Base-by-base conservation (phyloP, 306 rosid species). In the Benincasa hispida region DNA sequence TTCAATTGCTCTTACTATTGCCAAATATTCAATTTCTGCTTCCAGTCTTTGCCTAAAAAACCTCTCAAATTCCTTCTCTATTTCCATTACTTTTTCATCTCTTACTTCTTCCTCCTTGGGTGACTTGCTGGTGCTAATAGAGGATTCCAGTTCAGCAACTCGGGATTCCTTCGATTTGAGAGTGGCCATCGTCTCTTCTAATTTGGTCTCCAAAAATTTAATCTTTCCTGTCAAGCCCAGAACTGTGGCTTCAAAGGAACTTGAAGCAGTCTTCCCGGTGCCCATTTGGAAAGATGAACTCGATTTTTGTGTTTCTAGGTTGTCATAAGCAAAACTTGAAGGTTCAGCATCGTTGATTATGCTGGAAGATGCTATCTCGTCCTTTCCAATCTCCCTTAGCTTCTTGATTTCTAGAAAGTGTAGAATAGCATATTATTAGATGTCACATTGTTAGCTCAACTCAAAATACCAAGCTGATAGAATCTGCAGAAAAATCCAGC, bases 401-500 rank as follows among this genome's bases (percentile, higher is more conserved):
- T 88, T 88, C 78, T 83, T 85, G 76, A 93, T 83, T 84, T 93
- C 97, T 94, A 93, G 86, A 82, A 79, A 76, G 79, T 57, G 32
- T 54, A 63, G 82, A 15, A 74, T 19, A 58, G 69, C 61, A 59
- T 45, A 45, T 42, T 17, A 6, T 83, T 79, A 62, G 76, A 70
- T 35, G 28, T 39, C n/a, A 39, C 41, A 65, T 35, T 35, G 45
- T 65, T 80, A 12, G 28, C 17, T 77, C 41, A 78, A 75, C 77
- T 28, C 41, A 73, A 73, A 70, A 17, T 14, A 48, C 0, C 62
- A 73, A 72, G 58, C 41, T 35, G 39, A 47, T 35, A 67, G 27
- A 37, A 22, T 37, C 28, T 50, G 47, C 63, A 51, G 48, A 51
- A 53, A 61, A 32, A 62, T 13, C 39, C 57, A 47, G 22, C 24